phyloP scores from a whole-genome alignment of 2,329 filamentous ascomycete genomes.

The Fusarium sp. region DNA sequence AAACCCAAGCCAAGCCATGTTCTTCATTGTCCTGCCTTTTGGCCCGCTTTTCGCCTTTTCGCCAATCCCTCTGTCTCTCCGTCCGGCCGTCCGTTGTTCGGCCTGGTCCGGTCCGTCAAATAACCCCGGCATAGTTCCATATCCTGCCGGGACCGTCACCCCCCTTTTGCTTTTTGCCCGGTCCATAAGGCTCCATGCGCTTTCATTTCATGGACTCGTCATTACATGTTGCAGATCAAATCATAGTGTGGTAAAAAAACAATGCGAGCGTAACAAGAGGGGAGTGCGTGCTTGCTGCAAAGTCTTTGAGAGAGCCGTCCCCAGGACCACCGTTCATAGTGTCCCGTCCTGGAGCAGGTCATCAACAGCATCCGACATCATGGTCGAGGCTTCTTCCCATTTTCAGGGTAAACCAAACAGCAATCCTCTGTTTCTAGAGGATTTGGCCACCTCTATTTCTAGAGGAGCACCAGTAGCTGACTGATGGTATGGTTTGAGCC shows the following conservation, averaged over 20 bases:
- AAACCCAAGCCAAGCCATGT: conserved; percentile 19
- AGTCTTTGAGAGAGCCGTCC: conserved; percentile 2
- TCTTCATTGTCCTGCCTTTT: conserved; percentile 19
- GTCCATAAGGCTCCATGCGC: conserved; percentile 37
- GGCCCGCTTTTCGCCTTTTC: conserved; percentile 33
- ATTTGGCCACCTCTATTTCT: conserved; percentile 22
- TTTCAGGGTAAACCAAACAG: conserved; percentile 28
- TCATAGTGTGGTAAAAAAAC: conserved; percentile 20
- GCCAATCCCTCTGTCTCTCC: conserved; percentile 16
- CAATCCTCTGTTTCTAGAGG: conserved; percentile 14
- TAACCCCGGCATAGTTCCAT: conserved; percentile 27
- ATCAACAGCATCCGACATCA: conserved; percentile 3
- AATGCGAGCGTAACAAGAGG: conserved; percentile 22
- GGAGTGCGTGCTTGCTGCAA: conserved; percentile 12
- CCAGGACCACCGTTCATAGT: conserved; percentile 9
- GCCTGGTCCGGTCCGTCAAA: conserved; percentile 25
- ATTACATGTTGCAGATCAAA: conserved; percentile 33
- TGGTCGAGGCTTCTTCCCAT: conserved; percentile 23
- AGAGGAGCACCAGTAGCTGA: background rate
- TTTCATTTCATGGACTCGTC: conserved; percentile 42
- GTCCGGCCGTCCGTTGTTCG: conserved; percentile 16
- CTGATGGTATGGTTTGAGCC: conserved; percentile 4
- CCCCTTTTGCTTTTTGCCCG: conserved; percentile 35
- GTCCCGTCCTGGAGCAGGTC: background rate
- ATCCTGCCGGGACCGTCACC: conserved; percentile 20